Conservation (phyloP, 129 eudicot genomes). For the Flaveria bidentis region DNA sequence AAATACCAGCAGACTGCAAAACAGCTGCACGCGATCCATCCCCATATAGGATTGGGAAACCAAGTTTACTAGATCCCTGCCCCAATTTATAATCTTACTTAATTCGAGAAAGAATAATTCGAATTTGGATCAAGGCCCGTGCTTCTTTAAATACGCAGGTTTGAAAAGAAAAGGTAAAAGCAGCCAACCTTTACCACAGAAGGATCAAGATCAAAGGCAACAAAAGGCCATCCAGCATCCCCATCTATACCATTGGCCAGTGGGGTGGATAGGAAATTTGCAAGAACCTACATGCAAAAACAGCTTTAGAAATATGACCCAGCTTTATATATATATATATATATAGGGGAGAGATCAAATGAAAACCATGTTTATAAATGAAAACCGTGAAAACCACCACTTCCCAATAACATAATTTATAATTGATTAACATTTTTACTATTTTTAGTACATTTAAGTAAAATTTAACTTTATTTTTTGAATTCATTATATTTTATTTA, state of each 20-base stretch:
- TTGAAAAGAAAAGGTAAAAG: not conserved
- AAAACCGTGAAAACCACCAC: too few relatives aligned
- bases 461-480: too few relatives aligned
- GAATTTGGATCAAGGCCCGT: not conserved
- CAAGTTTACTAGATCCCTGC: slow-evolving; percentile 82
- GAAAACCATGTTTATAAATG: too few relatives aligned
- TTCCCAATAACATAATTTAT: too few relatives aligned
- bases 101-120: not conserved
- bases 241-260: slow-evolving; percentile 75
- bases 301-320: slow-evolving; percentile 17
- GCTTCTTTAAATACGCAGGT: not conserved
- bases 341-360: too few relatives aligned
- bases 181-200: slow-evolving; percentile 77
- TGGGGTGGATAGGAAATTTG: slow-evolving; percentile 89
- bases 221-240: slow-evolving; percentile 87
- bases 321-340: not conserved
- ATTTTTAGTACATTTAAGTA: too few relatives aligned
- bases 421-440: too few relatives aligned
- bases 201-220: slow-evolving; percentile 93
- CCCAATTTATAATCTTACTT: not conserved
- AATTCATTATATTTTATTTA: too few relatives aligned
- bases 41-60: slow-evolving; percentile 88
- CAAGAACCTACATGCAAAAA: slow-evolving; percentile 71
- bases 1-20: slow-evolving; percentile 92
- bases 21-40: slow-evolving; percentile 96